phyloP scores from a whole-genome alignment of 1,284 basidiomycete species.

The Chalciporus sp. region DNA sequence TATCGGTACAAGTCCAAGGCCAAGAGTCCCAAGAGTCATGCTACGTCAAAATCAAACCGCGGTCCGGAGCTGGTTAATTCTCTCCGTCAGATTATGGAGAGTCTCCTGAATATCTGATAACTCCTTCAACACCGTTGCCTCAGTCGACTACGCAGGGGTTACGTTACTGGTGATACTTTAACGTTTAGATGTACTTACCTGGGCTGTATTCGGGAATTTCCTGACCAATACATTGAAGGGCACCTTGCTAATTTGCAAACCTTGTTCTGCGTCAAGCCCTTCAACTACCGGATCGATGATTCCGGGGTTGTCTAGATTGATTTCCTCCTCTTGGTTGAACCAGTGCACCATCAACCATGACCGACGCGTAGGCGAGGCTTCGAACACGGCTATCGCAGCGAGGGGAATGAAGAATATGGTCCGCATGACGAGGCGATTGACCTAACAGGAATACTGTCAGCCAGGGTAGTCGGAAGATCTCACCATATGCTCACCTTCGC shows the following conservation, averaged over 20 bases:
- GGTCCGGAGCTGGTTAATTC: conserved; percentile 41
- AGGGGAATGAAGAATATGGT: conserved; percentile 82
- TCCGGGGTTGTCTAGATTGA: conserved; percentile 61
- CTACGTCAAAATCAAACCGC: conserved; percentile 13
- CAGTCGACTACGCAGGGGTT: conserved; percentile 58
- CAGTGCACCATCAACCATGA: conserved; percentile 70
- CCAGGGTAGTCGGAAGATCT: neutral
- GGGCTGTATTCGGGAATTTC: conserved; percentile 74
- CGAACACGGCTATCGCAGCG: conserved; percentile 72
- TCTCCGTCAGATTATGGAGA: conserved; percentile 56
- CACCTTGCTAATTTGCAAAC: conserved; percentile 71
- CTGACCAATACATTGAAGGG: conserved; percentile 77
- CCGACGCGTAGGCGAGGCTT: conserved; percentile 61
- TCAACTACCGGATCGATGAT: conserved; percentile 64
- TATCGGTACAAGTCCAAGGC: neutral
- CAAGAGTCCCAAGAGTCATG: neutral
- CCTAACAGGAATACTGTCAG: conserved; percentile 34
- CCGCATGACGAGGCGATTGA: conserved; percentile 81
- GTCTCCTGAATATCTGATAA: conserved; percentile 60
- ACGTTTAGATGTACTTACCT: conserved; percentile 48
- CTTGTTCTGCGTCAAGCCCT: conserved; percentile 55
- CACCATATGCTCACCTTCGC: conserved; percentile 46
- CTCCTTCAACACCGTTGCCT: conserved; percentile 69
- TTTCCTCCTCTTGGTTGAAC: conserved; percentile 64
- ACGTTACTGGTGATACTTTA: conserved; percentile 2